Evolutionary conservation across 2,329 filamentous ascomycete genomes (phyloP).

Genomic region (Diaporthe sp.): DNA sequence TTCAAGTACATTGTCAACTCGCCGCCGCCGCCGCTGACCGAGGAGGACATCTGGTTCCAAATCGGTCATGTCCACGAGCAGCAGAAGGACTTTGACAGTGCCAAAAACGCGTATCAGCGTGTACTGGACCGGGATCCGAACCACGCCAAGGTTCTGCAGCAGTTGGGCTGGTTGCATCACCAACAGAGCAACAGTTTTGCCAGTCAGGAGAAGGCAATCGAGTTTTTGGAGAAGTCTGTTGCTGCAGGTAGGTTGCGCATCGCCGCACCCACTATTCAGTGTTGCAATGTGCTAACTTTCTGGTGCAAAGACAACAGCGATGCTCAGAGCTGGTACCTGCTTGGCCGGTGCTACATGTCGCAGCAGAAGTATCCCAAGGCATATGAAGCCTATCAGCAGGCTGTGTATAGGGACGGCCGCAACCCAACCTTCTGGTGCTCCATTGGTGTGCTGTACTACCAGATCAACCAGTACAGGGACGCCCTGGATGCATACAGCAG

Average conservation of each 20-base stretch:
- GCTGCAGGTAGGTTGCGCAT: constrained; percentile 78
- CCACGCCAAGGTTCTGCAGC: constrained; percentile 97
- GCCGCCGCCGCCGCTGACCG: constrained; percentile 90
- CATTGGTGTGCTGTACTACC: constrained; percentile 98
- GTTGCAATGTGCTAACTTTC: constrained; percentile 47
- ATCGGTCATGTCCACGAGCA: constrained; percentile 99
- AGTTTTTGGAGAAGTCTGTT: constrained; percentile 97
- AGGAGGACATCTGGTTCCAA: constrained; percentile 99
- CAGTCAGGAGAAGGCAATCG: constrained; percentile 95
- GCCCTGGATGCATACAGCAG: constrained; percentile 97
- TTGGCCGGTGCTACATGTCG: constrained; percentile 99
- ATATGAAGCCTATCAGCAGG: constrained; percentile 98
- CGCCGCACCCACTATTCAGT: constrained; percentile 38
- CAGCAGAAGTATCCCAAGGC: constrained; percentile 99
- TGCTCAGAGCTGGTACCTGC: constrained; percentile 98
- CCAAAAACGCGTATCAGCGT: constrained; percentile 91
- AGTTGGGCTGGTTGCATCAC: constrained; percentile 97
- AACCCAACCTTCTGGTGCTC: constrained; percentile 99
- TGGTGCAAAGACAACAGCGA: constrained; percentile 82
- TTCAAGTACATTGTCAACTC: constrained; percentile 98
- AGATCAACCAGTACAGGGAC: constrained; percentile 99
- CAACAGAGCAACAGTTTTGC: constrained; percentile 93
- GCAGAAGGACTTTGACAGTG: constrained; percentile 96
- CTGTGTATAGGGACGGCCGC: constrained; percentile 95
- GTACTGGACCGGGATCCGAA: constrained; percentile 95